Conservation (phyloP, 495 filamentous ascomycete species). For the Bryoglossum gracile region DNA sequence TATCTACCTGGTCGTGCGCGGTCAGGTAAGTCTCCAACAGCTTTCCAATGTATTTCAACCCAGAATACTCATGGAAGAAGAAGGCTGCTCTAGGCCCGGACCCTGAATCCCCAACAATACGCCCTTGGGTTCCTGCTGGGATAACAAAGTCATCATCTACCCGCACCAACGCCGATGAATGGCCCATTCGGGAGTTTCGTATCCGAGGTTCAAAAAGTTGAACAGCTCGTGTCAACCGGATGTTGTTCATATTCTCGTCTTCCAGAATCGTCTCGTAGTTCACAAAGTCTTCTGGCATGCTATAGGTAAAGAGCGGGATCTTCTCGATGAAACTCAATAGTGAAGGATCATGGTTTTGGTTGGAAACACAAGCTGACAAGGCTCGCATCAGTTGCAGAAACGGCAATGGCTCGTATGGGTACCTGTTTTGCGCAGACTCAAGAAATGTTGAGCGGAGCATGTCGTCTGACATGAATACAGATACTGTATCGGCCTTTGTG, state of each 20-base stretch:
- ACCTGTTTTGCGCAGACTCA: slow-evolving; percentile 58
- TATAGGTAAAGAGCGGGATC: slow-evolving; percentile 65
- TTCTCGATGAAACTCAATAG: slow-evolving; percentile 45
- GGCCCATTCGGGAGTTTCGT: slow-evolving; percentile 9
- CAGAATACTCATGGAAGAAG: slow-evolving; percentile 61
- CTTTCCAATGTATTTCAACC: slow-evolving; percentile 58
- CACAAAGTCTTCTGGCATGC: slow-evolving; percentile 53
- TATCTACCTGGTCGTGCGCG: slow-evolving; percentile 34
- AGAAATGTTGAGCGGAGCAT: slow-evolving; percentile 50
- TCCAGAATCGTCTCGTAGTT: slow-evolving; percentile 71
- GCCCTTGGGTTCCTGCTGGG: slow-evolving; percentile 58
- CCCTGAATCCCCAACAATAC: slow-evolving; percentile 62
- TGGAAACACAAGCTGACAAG: slow-evolving; percentile 36
- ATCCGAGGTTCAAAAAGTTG: slow-evolving; percentile 44
- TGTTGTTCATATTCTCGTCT: slow-evolving; percentile 71
- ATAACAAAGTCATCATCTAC: slow-evolving; percentile 43
- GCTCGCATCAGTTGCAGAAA: slow-evolving; percentile 62
- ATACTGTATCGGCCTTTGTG: slow-evolving; percentile 35
- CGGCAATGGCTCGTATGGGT: slow-evolving; percentile 80
- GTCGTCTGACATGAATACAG: slow-evolving; percentile 46
- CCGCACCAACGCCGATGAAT: slow-evolving; percentile 12
- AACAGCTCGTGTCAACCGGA: slow-evolving; percentile 42
- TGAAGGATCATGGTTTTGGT: slow-evolving; percentile 44
- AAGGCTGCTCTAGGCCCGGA: slow-evolving; percentile 49
- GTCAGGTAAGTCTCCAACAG: slow-evolving; percentile 47